Percentiles rank a stretch among this genome's conserved stretches.
These are phyloP conservation scores for Termitomyces bulborhizus DNA, from an alignment of 768 basidiomycete species.

Conservation along the genomic window DNA sequence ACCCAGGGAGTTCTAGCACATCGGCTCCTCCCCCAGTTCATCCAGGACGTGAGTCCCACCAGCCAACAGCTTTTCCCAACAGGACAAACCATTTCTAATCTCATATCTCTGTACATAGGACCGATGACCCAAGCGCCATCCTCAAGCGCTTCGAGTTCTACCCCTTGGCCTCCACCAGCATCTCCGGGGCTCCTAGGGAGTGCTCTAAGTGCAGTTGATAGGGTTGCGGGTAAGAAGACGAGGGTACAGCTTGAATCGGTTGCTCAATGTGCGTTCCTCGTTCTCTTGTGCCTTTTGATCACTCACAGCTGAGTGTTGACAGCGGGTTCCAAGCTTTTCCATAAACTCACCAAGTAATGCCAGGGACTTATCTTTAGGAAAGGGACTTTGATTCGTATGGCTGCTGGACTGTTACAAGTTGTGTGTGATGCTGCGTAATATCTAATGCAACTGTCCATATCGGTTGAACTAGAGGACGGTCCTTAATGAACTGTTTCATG, in stretches of 20 bases:
- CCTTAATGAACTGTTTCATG: background rate
- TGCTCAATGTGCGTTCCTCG: slow-evolving; percentile 42
- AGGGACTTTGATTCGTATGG: background rate
- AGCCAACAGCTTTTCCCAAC: slow-evolving; percentile 1
- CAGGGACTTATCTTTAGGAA: background rate
- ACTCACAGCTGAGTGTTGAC: slow-evolving; percentile 10
- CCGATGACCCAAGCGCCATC: slow-evolving; percentile 19
- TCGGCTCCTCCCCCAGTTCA: slow-evolving; percentile 24
- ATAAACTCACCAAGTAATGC: slow-evolving; percentile 19
- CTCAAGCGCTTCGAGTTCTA: slow-evolving; percentile 16
- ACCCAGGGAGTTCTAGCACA: slow-evolving; percentile 15
- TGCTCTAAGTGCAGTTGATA: slow-evolving; percentile 49
- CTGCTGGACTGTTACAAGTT: too few relatives aligned
- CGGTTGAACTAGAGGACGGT: background rate
- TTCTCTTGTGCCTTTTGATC: slow-evolving; percentile 7
- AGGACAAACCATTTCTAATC: slow-evolving; percentile 2
- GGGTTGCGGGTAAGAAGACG: slow-evolving; percentile 46
- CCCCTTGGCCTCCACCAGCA: slow-evolving; percentile 23
- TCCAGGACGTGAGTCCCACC: slow-evolving; percentile 27
- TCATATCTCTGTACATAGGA: slow-evolving; percentile 14
- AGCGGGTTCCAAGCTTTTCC: slow-evolving; percentile 32
- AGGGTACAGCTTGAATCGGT: slow-evolving; percentile 45
- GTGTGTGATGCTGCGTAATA: background rate
- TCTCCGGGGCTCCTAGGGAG: slow-evolving; percentile 28
- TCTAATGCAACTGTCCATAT: background rate